Base-by-base conservation (phyloP, 1,284 basidiomycete species). In the Cutaneotrichosporon cyanovorans region DNA sequence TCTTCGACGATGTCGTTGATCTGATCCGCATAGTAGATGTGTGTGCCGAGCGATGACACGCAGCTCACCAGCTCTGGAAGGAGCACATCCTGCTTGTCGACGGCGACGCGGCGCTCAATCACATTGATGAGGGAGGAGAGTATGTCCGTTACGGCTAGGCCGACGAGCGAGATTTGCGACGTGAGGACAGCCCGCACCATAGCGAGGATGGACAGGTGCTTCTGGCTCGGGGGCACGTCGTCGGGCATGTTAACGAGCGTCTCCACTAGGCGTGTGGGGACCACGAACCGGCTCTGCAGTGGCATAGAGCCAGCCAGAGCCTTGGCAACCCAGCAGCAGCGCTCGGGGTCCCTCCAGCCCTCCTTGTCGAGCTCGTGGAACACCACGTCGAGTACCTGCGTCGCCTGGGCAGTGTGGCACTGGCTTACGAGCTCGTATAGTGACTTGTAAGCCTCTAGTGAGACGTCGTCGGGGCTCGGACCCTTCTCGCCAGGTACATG, bases 11-110 rank as follows among this genome's bases (percentile, higher is more conserved):
- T 81, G 67, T 96, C 92, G 64, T 89, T 87, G 53, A 93, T 87
- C 73, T 98, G 93, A 65, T 96, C 93, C 38, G 88, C 85, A 66
- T 97, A 96, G 74, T 95, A 93, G 46, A 93, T 82, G 65, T 95
- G 89, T 7, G 84, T 82, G 16, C 66, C 68, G 16, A 97, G 76
- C 1, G 88, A 85, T 5, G 86, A 77, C 46, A 95, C 84, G 61
- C 86, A 86, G 48, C 82, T 77, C 8, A 93, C 84, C 33, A 93
- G 71, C 2, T 78, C 72, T 0, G 82, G 77, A 8, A 95, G 73
- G 9, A 90, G 74, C 4, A 75, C 58, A 59, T 95, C 89, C n/a
- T 78, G 71, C 0, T 78, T 69, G 53, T 82, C 76, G 37, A 82
- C 71, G 3, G 80, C 75, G 22, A 84, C 76, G 45, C 86, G 78